A percentile compares a stretch with the other conserved stretches of the same genome.
These are phyloP conservation scores for Tothia fuscella DNA, from an alignment of 2,329 filamentous ascomycete species.

Conservation along the genomic window DNA sequence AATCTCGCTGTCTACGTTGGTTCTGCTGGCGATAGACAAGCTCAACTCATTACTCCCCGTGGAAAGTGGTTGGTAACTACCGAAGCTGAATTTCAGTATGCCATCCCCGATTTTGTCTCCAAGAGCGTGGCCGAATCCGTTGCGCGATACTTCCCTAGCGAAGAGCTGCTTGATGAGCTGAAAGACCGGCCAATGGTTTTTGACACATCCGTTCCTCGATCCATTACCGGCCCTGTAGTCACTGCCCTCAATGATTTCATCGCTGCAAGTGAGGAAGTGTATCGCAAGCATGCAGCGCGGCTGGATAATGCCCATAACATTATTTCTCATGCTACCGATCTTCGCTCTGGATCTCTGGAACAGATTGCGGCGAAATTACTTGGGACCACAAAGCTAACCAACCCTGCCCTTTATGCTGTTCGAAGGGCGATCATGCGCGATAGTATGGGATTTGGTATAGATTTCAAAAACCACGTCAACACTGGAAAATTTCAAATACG, in stretches of 20 bases:
- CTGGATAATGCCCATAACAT: slow-evolving; percentile 39
- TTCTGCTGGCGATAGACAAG: slow-evolving; percentile 22
- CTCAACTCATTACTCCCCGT: slow-evolving; percentile 39
- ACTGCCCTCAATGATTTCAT: slow-evolving; percentile 32
- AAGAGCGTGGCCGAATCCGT: slow-evolving; percentile 36
- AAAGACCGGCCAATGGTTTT: slow-evolving; percentile 24
- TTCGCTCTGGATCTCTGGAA: slow-evolving; percentile 35
- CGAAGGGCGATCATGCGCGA: slow-evolving; percentile 45
- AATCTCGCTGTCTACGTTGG: slow-evolving; percentile 37
- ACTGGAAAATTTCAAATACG: slow-evolving; percentile 52
- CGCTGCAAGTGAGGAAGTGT: slow-evolving; percentile 33
- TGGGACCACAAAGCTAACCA: slow-evolving; percentile 22
- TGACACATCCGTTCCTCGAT: slow-evolving; percentile 31
- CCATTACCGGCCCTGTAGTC: slow-evolving; percentile 33
- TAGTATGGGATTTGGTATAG: slow-evolving; percentile 3
- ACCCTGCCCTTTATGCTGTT: slow-evolving; percentile 47
- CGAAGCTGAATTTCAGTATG: slow-evolving; percentile 20
- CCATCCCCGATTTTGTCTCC: slow-evolving; percentile 37
- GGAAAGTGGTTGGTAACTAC: slow-evolving; percentile 35
- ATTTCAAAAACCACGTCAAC: slow-evolving; percentile 9
- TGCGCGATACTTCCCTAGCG: slow-evolving; percentile 38
- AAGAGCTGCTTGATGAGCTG: slow-evolving; percentile 23
- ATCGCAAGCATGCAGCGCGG: slow-evolving; percentile 32
- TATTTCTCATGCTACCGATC: slow-evolving; percentile 31
- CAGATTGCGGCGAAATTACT: slow-evolving; percentile 35